A percentile compares a stretch with the other conserved stretches of the same genome.
These are phyloP conservation scores for Claviceps sp. DNA, from an alignment of 2,329 filamentous ascomycete species.

Conservation along the genomic window DNA sequence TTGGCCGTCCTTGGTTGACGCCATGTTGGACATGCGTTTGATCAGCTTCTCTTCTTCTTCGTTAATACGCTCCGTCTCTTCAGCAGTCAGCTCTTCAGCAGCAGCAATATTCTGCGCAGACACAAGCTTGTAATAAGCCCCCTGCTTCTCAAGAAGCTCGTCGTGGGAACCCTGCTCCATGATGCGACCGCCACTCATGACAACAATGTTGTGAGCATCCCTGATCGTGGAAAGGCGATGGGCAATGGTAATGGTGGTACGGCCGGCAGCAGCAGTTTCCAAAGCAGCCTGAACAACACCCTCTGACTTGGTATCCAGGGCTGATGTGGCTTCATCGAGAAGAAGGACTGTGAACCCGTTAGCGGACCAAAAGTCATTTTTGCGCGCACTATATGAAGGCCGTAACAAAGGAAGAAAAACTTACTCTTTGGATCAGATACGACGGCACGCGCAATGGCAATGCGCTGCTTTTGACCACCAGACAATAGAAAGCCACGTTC, in stretches of 20 bases:
- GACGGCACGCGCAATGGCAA: conserved; percentile 83
- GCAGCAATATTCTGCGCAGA: conserved; percentile 72
- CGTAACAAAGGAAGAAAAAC: conserved; percentile 8
- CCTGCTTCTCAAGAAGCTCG: conserved; percentile 53
- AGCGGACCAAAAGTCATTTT: neutral
- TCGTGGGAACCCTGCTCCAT: conserved; percentile 87
- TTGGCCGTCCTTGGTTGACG: conserved; percentile 24
- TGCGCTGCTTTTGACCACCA: conserved; percentile 92
- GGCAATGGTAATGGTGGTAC: conserved; percentile 92
- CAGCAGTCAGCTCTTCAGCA: conserved; percentile 37
- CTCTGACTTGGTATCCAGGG: conserved; percentile 88
- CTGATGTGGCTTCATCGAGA: conserved; percentile 88
- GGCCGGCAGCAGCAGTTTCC: conserved; percentile 69
- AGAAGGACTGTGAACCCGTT: conserved; percentile 48
- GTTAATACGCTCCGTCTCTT: conserved; percentile 38
- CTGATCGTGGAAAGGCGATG: conserved; percentile 91
- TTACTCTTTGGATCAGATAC: conserved; percentile 74
- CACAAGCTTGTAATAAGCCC: conserved; percentile 74
- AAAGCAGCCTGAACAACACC: conserved; percentile 87
- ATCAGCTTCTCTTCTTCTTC: conserved; percentile 37
- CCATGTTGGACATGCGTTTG: conserved; percentile 24
- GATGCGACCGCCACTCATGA: conserved; percentile 76
- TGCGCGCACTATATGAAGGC: neutral
- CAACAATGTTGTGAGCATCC: conserved; percentile 89
- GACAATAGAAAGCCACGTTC: conserved; percentile 86